These are phyloP conservation scores for Xerocomellus intermedius DNA, from an alignment of 768 basidiomycete species.

Conservation along the genomic window DNA sequence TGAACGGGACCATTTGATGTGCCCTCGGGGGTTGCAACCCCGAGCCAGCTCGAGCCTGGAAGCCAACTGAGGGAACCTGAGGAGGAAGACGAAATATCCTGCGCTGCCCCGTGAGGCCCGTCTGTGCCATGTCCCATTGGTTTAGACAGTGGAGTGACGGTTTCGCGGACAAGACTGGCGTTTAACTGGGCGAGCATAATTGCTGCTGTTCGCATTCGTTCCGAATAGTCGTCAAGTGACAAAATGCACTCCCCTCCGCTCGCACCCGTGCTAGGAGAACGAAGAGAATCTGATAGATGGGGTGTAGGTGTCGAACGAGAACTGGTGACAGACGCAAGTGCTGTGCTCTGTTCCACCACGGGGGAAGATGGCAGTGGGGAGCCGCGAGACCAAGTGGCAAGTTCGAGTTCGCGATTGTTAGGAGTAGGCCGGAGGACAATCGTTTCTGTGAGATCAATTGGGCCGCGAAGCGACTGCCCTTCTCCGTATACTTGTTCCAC, in stretches of 20 bases:
- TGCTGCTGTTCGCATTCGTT: constrained; percentile 97
- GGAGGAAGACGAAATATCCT: constrained; percentile 13
- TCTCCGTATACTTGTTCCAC: constrained; percentile 94
- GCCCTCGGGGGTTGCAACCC: constrained; percentile 18
- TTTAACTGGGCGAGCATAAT: constrained; percentile 98
- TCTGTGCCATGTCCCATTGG: constrained; percentile 5
- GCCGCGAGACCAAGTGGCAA: constrained; percentile 73
- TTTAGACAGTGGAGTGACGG: constrained; percentile 30
- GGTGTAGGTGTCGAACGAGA: constrained; percentile 6
- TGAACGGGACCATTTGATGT: constrained; percentile 29
- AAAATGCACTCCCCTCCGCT: constrained; percentile 36
- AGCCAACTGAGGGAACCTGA: constrained; percentile 47
- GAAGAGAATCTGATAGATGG: background rate
- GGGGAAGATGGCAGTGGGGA: constrained; percentile 52
- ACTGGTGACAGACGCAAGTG: constrained; percentile 9
- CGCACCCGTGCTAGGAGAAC: background rate
- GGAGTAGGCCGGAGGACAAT: constrained; percentile 79
- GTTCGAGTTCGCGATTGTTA: constrained; percentile 88
- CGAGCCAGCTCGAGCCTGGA: constrained; percentile 55
- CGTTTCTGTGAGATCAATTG: constrained; percentile 80
- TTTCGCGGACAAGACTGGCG: constrained; percentile 66
- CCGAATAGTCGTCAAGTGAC: constrained; percentile 95
- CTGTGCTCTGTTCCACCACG: constrained; percentile 36
- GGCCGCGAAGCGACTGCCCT: constrained; percentile 66
- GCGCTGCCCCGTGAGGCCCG: constrained; percentile 1